These are phyloP conservation scores for Solanum corneliomulleri DNA, from an alignment of 257 asterid genomes.

Conservation along the genomic window DNA sequence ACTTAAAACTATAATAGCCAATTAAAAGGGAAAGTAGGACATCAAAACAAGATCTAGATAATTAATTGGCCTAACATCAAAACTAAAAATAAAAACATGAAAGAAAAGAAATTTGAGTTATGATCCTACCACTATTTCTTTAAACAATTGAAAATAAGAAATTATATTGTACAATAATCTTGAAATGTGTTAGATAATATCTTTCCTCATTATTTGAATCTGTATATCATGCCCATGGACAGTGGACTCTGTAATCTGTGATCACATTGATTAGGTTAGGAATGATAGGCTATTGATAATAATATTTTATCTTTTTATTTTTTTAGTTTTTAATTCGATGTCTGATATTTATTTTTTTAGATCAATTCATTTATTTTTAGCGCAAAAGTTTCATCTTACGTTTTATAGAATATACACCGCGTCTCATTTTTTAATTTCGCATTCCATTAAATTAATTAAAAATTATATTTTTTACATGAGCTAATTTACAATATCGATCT, in stretches of 20 bases:
- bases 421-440: not conserved
- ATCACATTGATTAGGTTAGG: not conserved
- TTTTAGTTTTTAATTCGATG: fast-evolving
- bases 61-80: not conserved
- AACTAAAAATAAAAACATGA: no score
- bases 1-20: not conserved
- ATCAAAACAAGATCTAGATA: not conserved
- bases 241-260: not conserved
- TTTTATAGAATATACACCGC: no score
- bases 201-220: not conserved
- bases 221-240: not conserved
- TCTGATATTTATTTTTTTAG: not conserved
- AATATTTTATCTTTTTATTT: not conserved
- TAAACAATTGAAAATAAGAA: not conserved
- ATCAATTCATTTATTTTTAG: not conserved
- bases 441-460: not conserved
- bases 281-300: not conserved
- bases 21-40: not conserved
- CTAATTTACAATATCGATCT: not conserved
- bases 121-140: not conserved
- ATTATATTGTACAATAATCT: not conserved
- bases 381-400: no score
- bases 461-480: not conserved
- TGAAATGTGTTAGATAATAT: not conserved
- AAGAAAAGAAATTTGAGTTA: not conserved